A percentile compares a stretch with the other conserved stretches of the same genome.
Conservation (phyloP, 805 yeast species). For the Wickerhamiella cacticola region DNA sequence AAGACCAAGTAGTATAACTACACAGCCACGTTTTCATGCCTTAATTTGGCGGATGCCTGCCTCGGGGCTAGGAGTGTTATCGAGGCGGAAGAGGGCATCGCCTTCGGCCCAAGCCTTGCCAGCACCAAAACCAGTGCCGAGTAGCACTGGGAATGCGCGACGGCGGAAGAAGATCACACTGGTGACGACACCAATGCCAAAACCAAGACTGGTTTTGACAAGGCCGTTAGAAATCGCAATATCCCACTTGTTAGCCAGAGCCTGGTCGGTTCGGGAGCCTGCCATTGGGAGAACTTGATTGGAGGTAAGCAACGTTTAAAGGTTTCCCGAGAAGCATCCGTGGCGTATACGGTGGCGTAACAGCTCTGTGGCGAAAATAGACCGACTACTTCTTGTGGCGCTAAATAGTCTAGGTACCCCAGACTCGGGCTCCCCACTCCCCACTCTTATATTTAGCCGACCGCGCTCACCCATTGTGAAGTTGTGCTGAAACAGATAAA, state of each 20-base stretch:
- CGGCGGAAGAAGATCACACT: conserved; percentile 84
- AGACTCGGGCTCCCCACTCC: neutral
- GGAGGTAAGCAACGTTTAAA: conserved; percentile 6
- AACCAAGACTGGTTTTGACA: conserved; percentile 91
- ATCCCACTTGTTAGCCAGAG: conserved; percentile 55
- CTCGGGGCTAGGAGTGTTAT: conserved; percentile 12
- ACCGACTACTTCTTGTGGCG: neutral
- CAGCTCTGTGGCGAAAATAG: too few species aligned
- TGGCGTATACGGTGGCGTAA: neutral
- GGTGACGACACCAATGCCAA: conserved; percentile 91
- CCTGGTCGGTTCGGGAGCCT: conserved; percentile 17
- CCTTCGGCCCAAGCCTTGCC: conserved; percentile 99
- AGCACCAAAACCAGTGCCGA: conserved; percentile 92
- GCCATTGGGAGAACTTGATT: conserved; percentile 8
- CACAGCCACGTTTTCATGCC: conserved; percentile 11
- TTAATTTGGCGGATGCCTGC: conserved; percentile 27
- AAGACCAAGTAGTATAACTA: neutral
- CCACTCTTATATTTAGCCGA: neutral
- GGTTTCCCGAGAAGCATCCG: neutral
- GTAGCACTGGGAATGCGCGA: conserved; percentile 95
- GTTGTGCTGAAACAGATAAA: neutral
- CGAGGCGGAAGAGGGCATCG: conserved; percentile 76
- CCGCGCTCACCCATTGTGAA: neutral
- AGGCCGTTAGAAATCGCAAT: conserved; percentile 86
- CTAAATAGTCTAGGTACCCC: neutral